Evolutionary conservation across 2,329 filamentous ascomycete genomes (phyloP).

Genomic region (Trichoderma brevicompactum): DNA sequence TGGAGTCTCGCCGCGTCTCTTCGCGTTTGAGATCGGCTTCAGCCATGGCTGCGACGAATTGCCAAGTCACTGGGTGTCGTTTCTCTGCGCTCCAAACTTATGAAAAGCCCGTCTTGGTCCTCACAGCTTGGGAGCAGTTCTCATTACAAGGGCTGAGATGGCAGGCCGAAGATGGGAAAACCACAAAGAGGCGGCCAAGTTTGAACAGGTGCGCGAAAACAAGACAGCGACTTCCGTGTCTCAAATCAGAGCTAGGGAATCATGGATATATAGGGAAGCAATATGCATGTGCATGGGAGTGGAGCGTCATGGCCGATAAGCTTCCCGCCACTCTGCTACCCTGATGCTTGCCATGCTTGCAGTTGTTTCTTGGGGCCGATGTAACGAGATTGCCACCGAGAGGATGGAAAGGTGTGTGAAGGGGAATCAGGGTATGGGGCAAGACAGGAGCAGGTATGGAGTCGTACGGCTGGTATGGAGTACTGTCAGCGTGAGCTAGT

Average conservation of each 20-base stretch:
- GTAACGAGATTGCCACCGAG: slow-evolving; percentile 10
- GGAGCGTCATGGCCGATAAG: slow-evolving; percentile 1
- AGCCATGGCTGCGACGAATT: slow-evolving; percentile 3
- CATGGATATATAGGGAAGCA: neutral
- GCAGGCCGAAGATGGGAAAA: neutral
- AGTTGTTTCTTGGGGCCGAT: slow-evolving; percentile 12
- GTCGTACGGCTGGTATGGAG: neutral
- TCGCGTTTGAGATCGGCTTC: slow-evolving; percentile 17
- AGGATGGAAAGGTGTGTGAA: neutral
- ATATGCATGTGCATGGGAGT: neutral
- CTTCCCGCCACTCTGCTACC: neutral
- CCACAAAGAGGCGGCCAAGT: neutral
- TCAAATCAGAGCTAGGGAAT: neutral
- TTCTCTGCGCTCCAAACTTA: neutral
- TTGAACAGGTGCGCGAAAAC: neutral
- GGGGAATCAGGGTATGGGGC: too few species aligned
- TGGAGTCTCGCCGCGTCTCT: slow-evolving; percentile 12
- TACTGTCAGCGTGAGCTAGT: neutral
- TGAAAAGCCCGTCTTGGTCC: too few species aligned
- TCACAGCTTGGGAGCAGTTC: neutral
- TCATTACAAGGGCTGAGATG: neutral
- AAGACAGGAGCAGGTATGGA: neutral
- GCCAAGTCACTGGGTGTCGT: too few species aligned
- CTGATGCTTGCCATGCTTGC: neutral
- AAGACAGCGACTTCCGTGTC: slow-evolving; percentile 2